Percentiles rank a stretch among this genome's conserved stretches.
Conservation (phyloP, 768 basidiomycete species). For the Agrocybe pediades region DNA sequence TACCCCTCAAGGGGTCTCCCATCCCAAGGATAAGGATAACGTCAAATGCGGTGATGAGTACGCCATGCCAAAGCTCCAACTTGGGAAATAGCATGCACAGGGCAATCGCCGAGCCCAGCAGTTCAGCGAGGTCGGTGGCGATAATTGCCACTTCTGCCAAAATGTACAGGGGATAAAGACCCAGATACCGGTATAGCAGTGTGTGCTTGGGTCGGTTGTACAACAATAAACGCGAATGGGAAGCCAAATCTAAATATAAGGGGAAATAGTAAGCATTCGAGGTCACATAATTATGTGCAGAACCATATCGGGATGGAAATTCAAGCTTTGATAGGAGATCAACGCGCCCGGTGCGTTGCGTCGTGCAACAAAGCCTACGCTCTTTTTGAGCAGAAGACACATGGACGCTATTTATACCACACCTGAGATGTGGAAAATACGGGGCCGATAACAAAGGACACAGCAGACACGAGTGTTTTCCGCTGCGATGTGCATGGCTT, state of each 20-base stretch:
- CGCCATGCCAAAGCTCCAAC: constrained; percentile 70
- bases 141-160: constrained; percentile 74
- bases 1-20: constrained; percentile 67
- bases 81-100: constrained; percentile 72
- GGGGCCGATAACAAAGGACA: constrained; percentile 5
- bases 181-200: constrained; percentile 55
- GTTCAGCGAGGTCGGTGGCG: constrained; percentile 79
- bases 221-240: constrained; percentile 63
- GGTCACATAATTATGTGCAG: constrained; percentile 10
- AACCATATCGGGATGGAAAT: constrained; percentile 1
- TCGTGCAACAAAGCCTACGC: neutral
- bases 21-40: constrained; percentile 72
- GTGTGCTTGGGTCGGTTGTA: constrained; percentile 65
- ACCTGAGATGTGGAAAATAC: constrained; percentile 10
- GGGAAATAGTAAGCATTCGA: constrained; percentile 8
- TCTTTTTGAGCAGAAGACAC: neutral
- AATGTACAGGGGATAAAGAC: constrained; percentile 65
- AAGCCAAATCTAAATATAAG: constrained; percentile 42
- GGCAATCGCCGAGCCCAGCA: constrained; percentile 82
- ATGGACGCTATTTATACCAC: constrained; percentile 17
- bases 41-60: constrained; percentile 68
- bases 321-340: neutral
- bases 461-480: constrained; percentile 1
- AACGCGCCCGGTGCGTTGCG: neutral
- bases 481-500: neutral